phyloP scores from a whole-genome alignment of 176 grass and related monocot species.

The Zizania latifolia region DNA sequence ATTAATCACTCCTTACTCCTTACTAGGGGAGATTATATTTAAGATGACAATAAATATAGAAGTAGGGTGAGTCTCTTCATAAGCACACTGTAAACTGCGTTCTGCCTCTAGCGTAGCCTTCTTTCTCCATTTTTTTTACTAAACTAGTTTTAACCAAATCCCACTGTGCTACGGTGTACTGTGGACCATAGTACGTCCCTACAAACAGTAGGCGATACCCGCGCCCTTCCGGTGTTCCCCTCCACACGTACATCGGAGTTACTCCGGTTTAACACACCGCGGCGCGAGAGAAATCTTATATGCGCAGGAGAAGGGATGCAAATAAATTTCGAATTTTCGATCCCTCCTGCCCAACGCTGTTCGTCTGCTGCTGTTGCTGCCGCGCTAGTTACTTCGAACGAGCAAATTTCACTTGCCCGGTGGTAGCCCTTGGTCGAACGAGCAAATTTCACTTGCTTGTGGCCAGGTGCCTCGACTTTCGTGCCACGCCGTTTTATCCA shows the following conservation, averaged over 20 bases:
- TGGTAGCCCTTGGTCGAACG: background rate
- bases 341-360: background rate
- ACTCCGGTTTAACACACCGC: background rate
- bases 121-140: no score
- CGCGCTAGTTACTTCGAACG: constrained; percentile 1
- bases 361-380: background rate
- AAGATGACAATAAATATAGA: no score
- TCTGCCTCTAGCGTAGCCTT: no score
- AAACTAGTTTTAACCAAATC: background rate
- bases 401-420: background rate
- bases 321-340: background rate
- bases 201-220: background rate
- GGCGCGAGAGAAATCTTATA: background rate
- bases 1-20: no score
- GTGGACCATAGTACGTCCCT: background rate
- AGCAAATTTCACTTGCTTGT: background rate
- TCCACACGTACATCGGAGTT: no score
- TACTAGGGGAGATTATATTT: no score
- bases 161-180: background rate
- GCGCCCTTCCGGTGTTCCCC: background rate
- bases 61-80: no score
- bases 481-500: background rate
- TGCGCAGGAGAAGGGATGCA: background rate
- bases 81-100: no score
- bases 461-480: background rate